Conservation (phyloP, 106 monocot genomes). For the Allium fistulosum region DNA sequence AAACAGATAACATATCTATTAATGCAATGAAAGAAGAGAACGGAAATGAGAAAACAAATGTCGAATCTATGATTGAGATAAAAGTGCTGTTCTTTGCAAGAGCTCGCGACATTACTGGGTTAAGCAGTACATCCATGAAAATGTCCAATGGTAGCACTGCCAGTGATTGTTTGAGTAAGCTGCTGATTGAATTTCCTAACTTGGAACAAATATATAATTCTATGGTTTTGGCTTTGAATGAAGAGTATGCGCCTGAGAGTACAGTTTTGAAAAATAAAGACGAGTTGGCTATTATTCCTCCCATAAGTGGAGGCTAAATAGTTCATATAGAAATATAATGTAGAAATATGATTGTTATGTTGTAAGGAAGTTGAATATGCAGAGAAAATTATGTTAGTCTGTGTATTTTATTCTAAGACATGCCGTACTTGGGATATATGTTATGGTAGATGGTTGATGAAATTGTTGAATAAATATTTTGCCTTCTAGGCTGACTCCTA, state of each 20-base stretch:
- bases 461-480: too few species aligned
- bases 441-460: too few species aligned
- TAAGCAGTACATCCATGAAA: conserved; percentile 24
- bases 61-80: conserved; percentile 21
- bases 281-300: conserved; percentile 95
- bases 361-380: too few species aligned
- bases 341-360: too few species aligned
- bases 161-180: conserved; percentile 42
- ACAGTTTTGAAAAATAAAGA: conserved; percentile 54
- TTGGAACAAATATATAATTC: conserved; percentile 52
- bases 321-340: background rate
- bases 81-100: conserved; percentile 87
- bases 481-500: too few species aligned
- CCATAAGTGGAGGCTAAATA: conserved; percentile 75
- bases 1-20: background rate
- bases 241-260: conserved; percentile 66
- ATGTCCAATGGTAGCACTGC: conserved; percentile 49
- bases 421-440: too few species aligned
- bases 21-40: background rate
- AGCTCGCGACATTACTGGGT: conserved; percentile 75
- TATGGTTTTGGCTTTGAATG: conserved; percentile 76
- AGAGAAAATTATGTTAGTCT: too few species aligned
- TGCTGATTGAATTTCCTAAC: conserved; percentile 43
- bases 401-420: too few species aligned
- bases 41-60: background rate